Conservation (phyloP, 176 grass and related monocot species). For the Tuctoria greenei region DNA sequence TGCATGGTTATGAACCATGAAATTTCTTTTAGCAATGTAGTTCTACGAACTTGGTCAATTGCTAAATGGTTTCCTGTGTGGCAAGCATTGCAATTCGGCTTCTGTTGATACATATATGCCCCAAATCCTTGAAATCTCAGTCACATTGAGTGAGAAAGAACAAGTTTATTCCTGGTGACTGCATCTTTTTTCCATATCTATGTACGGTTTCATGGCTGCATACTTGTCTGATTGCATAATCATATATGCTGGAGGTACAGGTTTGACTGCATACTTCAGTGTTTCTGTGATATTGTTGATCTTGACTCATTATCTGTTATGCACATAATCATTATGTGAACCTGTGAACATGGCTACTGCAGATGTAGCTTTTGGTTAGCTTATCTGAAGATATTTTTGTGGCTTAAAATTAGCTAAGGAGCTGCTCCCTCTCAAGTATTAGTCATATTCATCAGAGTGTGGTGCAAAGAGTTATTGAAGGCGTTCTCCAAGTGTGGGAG, state of each 20-base stretch:
- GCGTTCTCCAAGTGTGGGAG: background rate
- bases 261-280: background rate
- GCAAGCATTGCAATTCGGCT: background rate
- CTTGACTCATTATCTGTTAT: background rate
- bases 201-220: background rate
- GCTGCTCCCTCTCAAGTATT: background rate
- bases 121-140: too few species aligned
- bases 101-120: conserved; percentile 8
- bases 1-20: background rate
- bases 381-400: background rate
- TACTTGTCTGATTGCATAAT: background rate
- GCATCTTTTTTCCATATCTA: background rate
- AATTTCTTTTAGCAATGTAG: background rate
- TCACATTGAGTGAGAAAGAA: too few species aligned
- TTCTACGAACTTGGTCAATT: background rate
- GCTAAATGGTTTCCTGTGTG: background rate
- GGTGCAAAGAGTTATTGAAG: background rate
- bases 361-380: background rate
- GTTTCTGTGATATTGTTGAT: background rate
- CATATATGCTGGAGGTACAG: background rate
- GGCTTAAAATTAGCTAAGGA: background rate
- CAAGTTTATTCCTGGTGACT: background rate
- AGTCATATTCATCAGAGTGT: background rate
- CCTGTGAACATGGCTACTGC: background rate
- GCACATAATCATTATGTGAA: background rate